Percentiles rank a stretch among this genome's conserved stretches.
phyloP scores from a whole-genome alignment of 768 basidiomycete genomes.

The Suillus discolor region DNA sequence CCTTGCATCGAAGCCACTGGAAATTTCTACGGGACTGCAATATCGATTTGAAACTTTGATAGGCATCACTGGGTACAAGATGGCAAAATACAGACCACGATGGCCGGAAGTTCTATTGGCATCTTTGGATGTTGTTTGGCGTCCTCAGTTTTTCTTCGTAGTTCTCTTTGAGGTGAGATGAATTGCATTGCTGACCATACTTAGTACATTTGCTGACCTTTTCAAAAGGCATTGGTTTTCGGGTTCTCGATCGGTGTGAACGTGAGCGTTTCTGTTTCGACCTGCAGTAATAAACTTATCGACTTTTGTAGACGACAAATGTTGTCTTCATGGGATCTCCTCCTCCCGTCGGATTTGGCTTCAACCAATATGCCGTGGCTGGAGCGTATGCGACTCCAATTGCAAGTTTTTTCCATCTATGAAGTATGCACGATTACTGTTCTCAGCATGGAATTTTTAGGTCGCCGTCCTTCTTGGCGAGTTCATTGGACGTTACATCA shows the following conservation, averaged over 20 bases:
- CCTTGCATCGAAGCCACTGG: slow-evolving; percentile 18
- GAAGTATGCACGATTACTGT: neutral
- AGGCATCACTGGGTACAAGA: slow-evolving; percentile 48
- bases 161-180: slow-evolving; percentile 40
- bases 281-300: neutral
- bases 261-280: slow-evolving; percentile 23
- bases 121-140: slow-evolving; percentile 45
- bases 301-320: slow-evolving; percentile 46
- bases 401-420: slow-evolving; percentile 24
- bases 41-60: slow-evolving; percentile 49
- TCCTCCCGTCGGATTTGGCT: slow-evolving; percentile 49
- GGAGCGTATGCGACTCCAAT: slow-evolving; percentile 48
- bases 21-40: slow-evolving; percentile 31
- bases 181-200: neutral
- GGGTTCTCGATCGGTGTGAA: slow-evolving; percentile 53
- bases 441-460: slow-evolving; percentile 22
- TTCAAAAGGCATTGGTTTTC: slow-evolving; percentile 42
- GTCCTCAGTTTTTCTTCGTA: slow-evolving; percentile 48
- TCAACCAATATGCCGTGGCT: slow-evolving; percentile 40
- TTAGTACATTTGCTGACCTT: neutral
- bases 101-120: slow-evolving; percentile 39
- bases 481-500: slow-evolving; percentile 49
- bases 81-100: slow-evolving; percentile 46
- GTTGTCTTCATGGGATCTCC: slow-evolving; percentile 54
- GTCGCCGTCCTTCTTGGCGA: slow-evolving; percentile 56